Evolutionary conservation across 495 filamentous ascomycete genomes (phyloP).

Genomic region (Copromyces sp.): DNA sequence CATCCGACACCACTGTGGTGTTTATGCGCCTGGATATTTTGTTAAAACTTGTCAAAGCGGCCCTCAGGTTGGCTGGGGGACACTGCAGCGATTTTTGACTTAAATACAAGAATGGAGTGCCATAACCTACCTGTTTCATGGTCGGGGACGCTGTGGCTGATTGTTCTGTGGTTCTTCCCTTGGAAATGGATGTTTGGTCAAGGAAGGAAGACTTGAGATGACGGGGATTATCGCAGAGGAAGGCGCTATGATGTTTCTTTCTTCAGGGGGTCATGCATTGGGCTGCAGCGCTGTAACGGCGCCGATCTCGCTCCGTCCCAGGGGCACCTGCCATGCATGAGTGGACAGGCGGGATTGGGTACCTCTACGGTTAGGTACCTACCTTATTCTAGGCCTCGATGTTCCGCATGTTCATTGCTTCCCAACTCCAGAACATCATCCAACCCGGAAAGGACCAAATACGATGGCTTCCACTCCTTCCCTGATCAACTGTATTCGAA

Average conservation of each 20-base stretch:
- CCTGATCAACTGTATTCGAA: background rate
- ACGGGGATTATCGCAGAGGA: background rate
- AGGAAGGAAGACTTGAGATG: background rate
- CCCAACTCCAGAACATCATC: background rate
- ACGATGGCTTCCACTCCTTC: background rate
- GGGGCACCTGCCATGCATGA: background rate
- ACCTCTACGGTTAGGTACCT: background rate
- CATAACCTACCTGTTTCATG: background rate
- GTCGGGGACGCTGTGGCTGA: background rate
- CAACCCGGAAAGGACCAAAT: background rate
- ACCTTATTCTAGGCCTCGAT: background rate
- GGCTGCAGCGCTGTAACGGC: background rate
- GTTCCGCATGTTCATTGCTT: background rate
- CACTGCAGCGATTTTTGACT: background rate
- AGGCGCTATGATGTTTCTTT: background rate
- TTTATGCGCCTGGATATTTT: background rate
- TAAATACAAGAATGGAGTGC: background rate
- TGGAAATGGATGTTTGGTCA: background rate
- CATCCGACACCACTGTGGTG: background rate
- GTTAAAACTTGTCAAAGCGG: background rate
- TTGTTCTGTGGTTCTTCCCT: background rate
- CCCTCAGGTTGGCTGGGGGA: background rate
- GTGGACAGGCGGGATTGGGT: background rate
- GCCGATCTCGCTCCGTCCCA: background rate
- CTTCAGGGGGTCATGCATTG: background rate